phyloP scores from a whole-genome alignment of 306 rosid genomes.

The Cucumis hystrix region DNA sequence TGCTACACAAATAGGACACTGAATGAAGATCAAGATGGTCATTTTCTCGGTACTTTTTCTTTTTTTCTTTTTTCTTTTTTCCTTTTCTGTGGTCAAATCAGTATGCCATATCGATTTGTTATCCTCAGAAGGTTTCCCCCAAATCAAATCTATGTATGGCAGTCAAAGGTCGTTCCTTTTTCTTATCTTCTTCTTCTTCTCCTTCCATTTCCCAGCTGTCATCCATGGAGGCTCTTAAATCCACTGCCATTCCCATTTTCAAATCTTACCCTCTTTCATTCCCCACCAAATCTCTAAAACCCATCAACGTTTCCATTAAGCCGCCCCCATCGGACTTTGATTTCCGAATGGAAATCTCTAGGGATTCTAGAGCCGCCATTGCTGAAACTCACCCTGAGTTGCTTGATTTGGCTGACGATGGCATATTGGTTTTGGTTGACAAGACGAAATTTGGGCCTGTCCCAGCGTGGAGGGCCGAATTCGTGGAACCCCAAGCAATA shows the following conservation, averaged over 20 bases:
- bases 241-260: slow-evolving; percentile 40
- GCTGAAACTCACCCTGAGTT: slow-evolving; percentile 52
- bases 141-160: background rate
- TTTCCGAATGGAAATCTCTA: slow-evolving; percentile 40
- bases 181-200: background rate
- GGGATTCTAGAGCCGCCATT: slow-evolving; percentile 42
- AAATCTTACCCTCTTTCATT: slow-evolving; percentile 24
- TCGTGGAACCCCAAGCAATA: slow-evolving; percentile 60
- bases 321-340: slow-evolving; percentile 65
- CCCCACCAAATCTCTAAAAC: slow-evolving; percentile 16
- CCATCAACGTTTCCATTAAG: slow-evolving; percentile 38
- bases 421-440: slow-evolving; percentile 60
- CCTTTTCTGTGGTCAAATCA: background rate
- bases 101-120: background rate
- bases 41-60: background rate
- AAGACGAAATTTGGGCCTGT: slow-evolving; percentile 64
- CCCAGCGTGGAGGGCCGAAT: slow-evolving; percentile 60
- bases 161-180: background rate
- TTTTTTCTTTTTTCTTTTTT: background rate
- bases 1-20: background rate
- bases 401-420: slow-evolving; percentile 66
- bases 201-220: background rate
- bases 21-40: slow-evolving; percentile 1
- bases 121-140: background rate
- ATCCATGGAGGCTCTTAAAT: slow-evolving; percentile 41